Base-by-base conservation (phyloP, 2,329 filamentous ascomycete genomes). In the Sordariomycetes sp. region DNA sequence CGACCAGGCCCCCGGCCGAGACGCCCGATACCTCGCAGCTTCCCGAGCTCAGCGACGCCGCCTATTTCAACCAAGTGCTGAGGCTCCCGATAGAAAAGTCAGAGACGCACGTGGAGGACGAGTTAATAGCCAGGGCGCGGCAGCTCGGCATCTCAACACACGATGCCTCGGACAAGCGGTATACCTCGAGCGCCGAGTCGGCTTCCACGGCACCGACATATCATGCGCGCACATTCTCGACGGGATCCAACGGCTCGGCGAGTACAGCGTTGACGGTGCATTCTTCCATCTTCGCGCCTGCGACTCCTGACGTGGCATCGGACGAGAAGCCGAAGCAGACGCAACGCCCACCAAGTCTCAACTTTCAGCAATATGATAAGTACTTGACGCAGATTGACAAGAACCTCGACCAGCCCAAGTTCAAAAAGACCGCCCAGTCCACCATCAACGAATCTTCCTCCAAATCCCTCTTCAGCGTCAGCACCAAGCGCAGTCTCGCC, bases 321-420 rank as follows among this genome's bases (percentile, higher is more conserved):
- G 32, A 28, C 28, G 27, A 19, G 33, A 32, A 40, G 38, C 19
- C 38, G 42, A n/a, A n/a, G n/a, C n/a, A 33, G 36, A 47, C 50
- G 26, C 42, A 45, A 35, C 55, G 48, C 39, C 46, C 43, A 36
- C 47, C 43, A 36, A 61, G 58, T 23, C 48, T 68, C 18, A 67
- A 51, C 36, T 73, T 75, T 42, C 54, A 59, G 6, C 59, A 63
- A 20, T 75, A 75, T 43, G 69, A 75, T 21, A 63, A 57, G 39
- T 73, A 70, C 39, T 45, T 75, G 24, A 50, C 59, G 14, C 56
- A 67, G 27, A 41, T 68, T 20, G 59, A 66, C 35, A 58, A 60
- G 6, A 58, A 58, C 25, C 50, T 63, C 23, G 56, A 59, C 40
- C 63, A 65, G 39, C 56, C 61, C 30, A 66, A 61, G 35, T 55